Percentiles rank a stretch among this genome's conserved stretches.
Conservation (phyloP, 2,329 filamentous ascomycete species). For the Teratosphaeria zuluensis region DNA sequence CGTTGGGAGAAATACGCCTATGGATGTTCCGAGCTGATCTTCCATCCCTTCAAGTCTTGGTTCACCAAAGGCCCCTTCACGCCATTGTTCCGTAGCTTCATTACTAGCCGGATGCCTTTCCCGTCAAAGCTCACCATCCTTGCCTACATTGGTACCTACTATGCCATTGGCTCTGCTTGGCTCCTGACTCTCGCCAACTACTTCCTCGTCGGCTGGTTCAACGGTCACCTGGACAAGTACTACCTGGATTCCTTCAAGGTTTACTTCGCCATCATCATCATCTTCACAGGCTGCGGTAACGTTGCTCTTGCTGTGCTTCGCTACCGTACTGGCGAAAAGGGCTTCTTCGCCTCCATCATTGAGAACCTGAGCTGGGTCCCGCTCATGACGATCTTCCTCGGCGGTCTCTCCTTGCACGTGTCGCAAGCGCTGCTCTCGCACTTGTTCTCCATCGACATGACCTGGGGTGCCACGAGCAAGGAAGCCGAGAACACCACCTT, state of each 20-base stretch:
- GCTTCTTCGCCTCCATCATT: conserved; percentile 43
- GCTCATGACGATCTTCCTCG: conserved; percentile 31
- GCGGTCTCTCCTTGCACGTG: conserved; percentile 31
- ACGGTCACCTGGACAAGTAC: conserved; percentile 69
- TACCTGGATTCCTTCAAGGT: conserved; percentile 71
- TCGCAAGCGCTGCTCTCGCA: conserved; percentile 32
- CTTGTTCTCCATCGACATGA: conserved; percentile 32
- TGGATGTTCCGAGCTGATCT: conserved; percentile 72
- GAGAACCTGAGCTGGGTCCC: conserved; percentile 58
- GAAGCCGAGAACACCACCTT: conserved; percentile 49
- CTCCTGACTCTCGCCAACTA: conserved; percentile 65
- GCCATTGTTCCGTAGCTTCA: conserved; percentile 64
- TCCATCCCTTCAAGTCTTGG: conserved; percentile 69
- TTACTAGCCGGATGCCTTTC: conserved; percentile 63
- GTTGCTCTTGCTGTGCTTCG: conserved; percentile 62
- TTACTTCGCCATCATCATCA: conserved; percentile 70
- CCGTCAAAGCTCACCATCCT: conserved; percentile 68
- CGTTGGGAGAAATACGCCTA: conserved; percentile 85
- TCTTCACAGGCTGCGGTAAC: conserved; percentile 69
- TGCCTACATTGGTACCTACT: conserved; percentile 72
- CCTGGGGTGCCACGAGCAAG: conserved; percentile 50
- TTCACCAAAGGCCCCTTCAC: conserved; percentile 65
- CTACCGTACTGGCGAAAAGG: conserved; percentile 58
- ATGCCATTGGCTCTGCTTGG: conserved; percentile 68
- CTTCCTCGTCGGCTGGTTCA: conserved; percentile 67